phyloP scores from a whole-genome alignment of 148 eudicot genomes.

The Silene uniflora region DNA sequence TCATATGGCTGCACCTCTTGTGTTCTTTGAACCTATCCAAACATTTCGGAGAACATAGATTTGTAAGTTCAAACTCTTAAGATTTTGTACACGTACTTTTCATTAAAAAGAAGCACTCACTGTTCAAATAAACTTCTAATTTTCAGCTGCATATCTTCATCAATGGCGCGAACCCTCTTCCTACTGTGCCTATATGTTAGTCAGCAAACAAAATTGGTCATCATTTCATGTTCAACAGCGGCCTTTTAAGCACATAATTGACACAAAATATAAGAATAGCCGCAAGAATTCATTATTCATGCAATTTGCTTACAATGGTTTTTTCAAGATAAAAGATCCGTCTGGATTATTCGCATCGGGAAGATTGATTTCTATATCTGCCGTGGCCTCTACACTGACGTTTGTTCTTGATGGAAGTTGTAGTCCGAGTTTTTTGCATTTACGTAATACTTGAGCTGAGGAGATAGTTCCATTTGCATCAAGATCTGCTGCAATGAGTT shows the following conservation, averaged over 20 bases:
- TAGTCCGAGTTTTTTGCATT: slow-evolving; percentile 60
- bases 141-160: slow-evolving; percentile 55
- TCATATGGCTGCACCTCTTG: slow-evolving; percentile 84
- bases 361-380: slow-evolving; percentile 23
- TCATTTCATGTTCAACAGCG: neutral
- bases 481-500: slow-evolving; percentile 61
- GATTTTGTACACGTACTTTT: neutral
- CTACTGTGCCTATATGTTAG: slow-evolving; percentile 47
- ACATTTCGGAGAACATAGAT: slow-evolving; percentile 2
- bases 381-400: slow-evolving; percentile 26
- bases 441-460: slow-evolving; percentile 51
- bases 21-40: slow-evolving; percentile 79
- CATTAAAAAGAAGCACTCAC: slow-evolving; percentile 41
- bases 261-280: neutral
- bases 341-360: slow-evolving; percentile 25
- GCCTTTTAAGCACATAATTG: slow-evolving; percentile 1
- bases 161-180: slow-evolving; percentile 71
- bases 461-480: slow-evolving; percentile 55
- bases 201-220: slow-evolving; percentile 13
- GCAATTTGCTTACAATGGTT: slow-evolving; percentile 44
- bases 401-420: slow-evolving; percentile 42
- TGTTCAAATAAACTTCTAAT: slow-evolving; percentile 70
- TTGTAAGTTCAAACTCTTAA: neutral
- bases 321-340: slow-evolving; percentile 32
- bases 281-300: neutral